These are phyloP conservation scores for Astrocystis sublimbata DNA, from an alignment of 495 filamentous ascomycete species.

Conservation along the genomic window DNA sequence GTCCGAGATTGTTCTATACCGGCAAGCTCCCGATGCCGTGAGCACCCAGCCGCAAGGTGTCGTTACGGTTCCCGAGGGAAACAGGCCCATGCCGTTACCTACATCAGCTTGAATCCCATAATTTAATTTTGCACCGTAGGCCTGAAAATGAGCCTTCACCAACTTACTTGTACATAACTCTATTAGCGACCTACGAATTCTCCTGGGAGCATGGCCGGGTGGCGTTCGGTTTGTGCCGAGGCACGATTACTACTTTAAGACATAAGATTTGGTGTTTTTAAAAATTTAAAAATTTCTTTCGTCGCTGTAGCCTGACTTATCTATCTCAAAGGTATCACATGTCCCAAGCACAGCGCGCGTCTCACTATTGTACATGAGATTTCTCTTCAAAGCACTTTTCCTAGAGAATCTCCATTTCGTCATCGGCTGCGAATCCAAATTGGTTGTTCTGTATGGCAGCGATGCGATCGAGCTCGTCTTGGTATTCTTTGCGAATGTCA, in stretches of 20 bases:
- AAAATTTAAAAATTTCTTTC: not conserved
- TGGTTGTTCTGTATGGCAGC: constrained; percentile 60
- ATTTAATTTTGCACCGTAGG: constrained; percentile 7
- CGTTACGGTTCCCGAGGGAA: constrained; percentile 31
- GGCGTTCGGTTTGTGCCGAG: constrained; percentile 30
- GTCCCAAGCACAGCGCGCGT: constrained; percentile 28
- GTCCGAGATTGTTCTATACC: constrained; percentile 96
- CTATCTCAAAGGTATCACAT: constrained; percentile 36
- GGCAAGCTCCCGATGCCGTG: constrained; percentile 77
- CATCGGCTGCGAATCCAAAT: constrained; percentile 52
- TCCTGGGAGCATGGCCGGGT: constrained; percentile 28
- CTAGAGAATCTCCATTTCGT: constrained; percentile 48
- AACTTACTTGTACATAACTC: constrained; percentile 19
- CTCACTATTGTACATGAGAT: constrained; percentile 29
- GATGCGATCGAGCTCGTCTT: constrained; percentile 79
- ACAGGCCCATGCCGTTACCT: constrained; percentile 22
- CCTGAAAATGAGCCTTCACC: not conserved
- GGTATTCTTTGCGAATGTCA: constrained; percentile 82
- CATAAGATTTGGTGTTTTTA: constrained; percentile 17
- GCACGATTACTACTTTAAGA: constrained; percentile 5
- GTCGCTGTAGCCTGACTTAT: constrained; percentile 9
- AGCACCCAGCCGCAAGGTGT: constrained; percentile 25
- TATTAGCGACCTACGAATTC: constrained; percentile 15
- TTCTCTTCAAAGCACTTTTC: constrained; percentile 18
- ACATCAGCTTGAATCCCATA: constrained; percentile 19